Evolutionary conservation across 345 rosid genomes (phyloP).

Genomic region (Linum usitatissimum): DNA sequence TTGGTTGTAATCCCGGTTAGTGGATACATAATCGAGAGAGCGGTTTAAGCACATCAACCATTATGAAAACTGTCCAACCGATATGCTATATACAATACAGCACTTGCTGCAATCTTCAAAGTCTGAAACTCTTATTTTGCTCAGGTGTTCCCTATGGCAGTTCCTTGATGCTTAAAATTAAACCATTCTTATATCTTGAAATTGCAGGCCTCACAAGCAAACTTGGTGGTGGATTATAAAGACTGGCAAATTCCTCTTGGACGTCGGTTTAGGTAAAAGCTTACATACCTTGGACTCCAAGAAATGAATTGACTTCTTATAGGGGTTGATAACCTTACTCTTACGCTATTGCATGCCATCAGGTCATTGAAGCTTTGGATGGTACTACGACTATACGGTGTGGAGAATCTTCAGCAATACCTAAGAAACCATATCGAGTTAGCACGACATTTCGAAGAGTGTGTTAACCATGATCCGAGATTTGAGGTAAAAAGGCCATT

Average conservation of each 20-base stretch:
- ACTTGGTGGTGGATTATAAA: slow-evolving; percentile 84
- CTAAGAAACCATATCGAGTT: slow-evolving; percentile 71
- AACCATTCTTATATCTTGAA: background rate
- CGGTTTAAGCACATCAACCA: background rate
- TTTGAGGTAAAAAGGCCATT: slow-evolving; percentile 52
- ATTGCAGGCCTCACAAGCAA: slow-evolving; percentile 63
- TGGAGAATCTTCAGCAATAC: slow-evolving; percentile 51
- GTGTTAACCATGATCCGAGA: slow-evolving; percentile 47
- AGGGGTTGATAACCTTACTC: background rate
- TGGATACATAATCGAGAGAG: background rate
- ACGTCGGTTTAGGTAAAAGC: slow-evolving; percentile 69
- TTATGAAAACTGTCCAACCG: background rate
- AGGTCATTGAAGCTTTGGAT: slow-evolving; percentile 91
- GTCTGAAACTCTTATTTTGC: too few species aligned
- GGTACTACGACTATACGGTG: slow-evolving; percentile 76
- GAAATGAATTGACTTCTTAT: background rate
- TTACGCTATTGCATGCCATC: background rate
- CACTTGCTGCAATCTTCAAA: too few species aligned
- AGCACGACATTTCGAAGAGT: slow-evolving; percentile 53
- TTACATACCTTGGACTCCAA: slow-evolving; percentile 10
- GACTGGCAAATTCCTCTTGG: slow-evolving; percentile 98
- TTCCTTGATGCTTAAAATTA: too few species aligned
- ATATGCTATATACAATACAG: too few species aligned
- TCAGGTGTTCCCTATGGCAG: too few species aligned
- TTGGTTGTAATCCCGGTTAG: background rate